Evolutionary conservation across 108 stramenopile species (phyloP).

Genomic region (Craspedostauros australis): DNA sequence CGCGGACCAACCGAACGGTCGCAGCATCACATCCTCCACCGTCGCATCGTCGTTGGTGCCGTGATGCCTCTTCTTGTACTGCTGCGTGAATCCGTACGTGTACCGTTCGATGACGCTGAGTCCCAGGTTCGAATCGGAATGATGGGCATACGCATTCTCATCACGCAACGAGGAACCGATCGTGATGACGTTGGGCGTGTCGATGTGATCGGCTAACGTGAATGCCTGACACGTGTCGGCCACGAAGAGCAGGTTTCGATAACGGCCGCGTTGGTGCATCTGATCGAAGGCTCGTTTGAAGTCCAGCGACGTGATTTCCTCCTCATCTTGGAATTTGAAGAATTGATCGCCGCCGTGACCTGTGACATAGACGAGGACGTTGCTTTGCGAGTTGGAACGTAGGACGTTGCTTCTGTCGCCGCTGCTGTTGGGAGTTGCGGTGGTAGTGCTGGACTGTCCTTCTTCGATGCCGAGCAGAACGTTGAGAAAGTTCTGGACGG

Average conservation of each 20-base stretch:
- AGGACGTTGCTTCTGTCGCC: constrained; percentile 7
- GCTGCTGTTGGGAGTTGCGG: constrained; percentile 27
- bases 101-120: constrained; percentile 74
- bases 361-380: constrained; percentile 84
- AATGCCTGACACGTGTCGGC: constrained; percentile 96
- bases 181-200: constrained; percentile 59
- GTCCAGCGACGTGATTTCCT: constrained; percentile 85
- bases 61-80: constrained; percentile 4
- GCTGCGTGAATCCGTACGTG: constrained; percentile 34
- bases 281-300: constrained; percentile 55
- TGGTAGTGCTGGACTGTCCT: too few relatives aligned
- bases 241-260: constrained; percentile 66
- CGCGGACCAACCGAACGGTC: constrained; percentile 17
- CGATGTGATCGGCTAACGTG: constrained; percentile 63
- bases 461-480: constrained; percentile 54
- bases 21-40: constrained; percentile 33
- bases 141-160: constrained; percentile 82
- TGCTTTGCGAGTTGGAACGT: constrained; percentile 39
- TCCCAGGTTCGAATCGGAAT: constrained; percentile 46
- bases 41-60: constrained; percentile 5
- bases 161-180: constrained; percentile 62
- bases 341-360: constrained; percentile 97
- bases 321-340: constrained; percentile 95
- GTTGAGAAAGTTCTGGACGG: constrained; percentile 84
- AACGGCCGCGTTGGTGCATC: constrained; percentile 57